Base-by-base conservation (phyloP, 371 early-diverging fungal species). In the Rhizomucor miehei region DNA sequence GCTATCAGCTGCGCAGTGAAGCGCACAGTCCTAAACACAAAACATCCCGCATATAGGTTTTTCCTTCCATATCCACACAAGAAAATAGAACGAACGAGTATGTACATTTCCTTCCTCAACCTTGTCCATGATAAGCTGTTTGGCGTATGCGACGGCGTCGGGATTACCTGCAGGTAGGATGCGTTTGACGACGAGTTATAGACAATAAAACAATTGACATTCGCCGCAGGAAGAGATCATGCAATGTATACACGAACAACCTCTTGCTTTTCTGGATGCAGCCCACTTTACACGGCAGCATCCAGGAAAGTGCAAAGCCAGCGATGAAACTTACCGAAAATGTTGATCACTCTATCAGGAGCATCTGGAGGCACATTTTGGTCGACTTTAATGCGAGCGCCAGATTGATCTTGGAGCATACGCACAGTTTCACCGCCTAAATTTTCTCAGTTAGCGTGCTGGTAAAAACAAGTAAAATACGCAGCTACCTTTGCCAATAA, bases 361-460 rank as follows among this genome's bases (percentile, higher is more conserved):
- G 72, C 54, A 50, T 73, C 59, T 10, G 51, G 64, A 39, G 69
- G 73, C 10, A 67, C 74, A 36, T 69, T 79, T 44, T 80, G 80
- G 45, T 88, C 84, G 16, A 90, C 80, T 56, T 88, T 84, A 59
- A 95, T 92, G 49, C 84, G 76, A 14, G 94, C 91, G 0, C 93
- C 90, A 1, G 89, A 83, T 55, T 85, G 82, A 56, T 88, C 89
- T 71, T 94, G 90, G 51, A 96, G 71, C 34, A 73, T 65, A 65
- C 89, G 85, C 29, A 95, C 89, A 8, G 92, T 95, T 65, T 94
- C 96, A 40, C 96, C 94, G 20, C 91, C 84, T 81, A 44, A 1
- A 8, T 17, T 1, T 43, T 13, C 35, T 10, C n/a, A 45, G 36
- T 11, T 16, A 40, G 20, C 29, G 20, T 29, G 29, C 29, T 29